Evolutionary conservation across 371 early-diverging fungal species (phyloP).

Genomic region (Zychaea mexicana): DNA sequence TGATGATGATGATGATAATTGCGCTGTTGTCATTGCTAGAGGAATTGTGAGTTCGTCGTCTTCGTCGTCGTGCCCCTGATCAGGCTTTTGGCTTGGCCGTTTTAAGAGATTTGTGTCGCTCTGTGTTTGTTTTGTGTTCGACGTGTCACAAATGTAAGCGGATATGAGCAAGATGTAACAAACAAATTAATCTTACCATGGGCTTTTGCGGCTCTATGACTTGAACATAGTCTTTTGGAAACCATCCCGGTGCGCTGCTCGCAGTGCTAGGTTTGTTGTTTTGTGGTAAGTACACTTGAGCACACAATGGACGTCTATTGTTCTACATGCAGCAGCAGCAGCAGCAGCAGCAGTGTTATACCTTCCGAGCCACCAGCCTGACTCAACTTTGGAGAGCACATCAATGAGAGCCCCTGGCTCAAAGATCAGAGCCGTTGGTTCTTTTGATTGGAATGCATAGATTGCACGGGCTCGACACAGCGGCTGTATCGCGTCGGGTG

Average conservation of each 20-base stretch:
- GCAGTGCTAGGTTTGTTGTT: background rate
- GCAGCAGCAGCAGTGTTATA: constrained; percentile 10
- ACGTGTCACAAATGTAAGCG: background rate
- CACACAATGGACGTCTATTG: no score
- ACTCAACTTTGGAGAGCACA: constrained; percentile 77
- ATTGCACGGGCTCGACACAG: constrained; percentile 13
- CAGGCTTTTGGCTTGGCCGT: constrained; percentile 1
- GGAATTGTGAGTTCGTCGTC: background rate
- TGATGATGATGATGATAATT: no score
- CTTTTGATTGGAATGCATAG: constrained; percentile 45
- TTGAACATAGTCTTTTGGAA: constrained; percentile 86
- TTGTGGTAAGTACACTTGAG: background rate
- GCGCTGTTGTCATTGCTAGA: no score
- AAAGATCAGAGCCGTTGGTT: constrained; percentile 73
- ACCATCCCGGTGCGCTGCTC: constrained; percentile 80
- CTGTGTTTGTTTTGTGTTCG: background rate
- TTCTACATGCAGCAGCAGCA: constrained; percentile 7
- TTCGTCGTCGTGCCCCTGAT: background rate
- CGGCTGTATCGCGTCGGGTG: background rate
- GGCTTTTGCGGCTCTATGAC: constrained; percentile 29
- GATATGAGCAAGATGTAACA: background rate
- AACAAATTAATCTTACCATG: background rate
- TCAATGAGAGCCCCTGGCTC: constrained; percentile 79
- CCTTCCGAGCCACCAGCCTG: constrained; percentile 94
- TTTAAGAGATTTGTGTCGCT: background rate